phyloP scores from a whole-genome alignment of 495 filamentous ascomycete genomes.

The Trichoderma parareesei region DNA sequence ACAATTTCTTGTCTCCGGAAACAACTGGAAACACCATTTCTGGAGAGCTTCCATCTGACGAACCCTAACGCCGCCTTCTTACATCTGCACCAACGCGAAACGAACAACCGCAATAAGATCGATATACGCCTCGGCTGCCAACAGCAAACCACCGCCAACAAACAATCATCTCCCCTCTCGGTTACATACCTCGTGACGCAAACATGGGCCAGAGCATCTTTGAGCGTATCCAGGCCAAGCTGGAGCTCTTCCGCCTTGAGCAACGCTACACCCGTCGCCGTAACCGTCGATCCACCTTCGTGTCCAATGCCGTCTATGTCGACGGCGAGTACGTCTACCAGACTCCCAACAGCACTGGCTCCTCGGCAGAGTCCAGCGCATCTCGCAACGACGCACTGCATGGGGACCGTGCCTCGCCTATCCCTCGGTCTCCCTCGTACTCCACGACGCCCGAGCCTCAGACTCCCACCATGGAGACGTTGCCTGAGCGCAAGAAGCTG shows the following conservation, averaged over 20 bases:
- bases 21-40: background rate
- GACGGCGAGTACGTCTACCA: slow-evolving; percentile 85
- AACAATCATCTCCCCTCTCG: background rate
- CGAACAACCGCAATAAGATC: background rate
- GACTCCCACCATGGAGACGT: slow-evolving; percentile 7
- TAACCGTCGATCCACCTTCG: slow-evolving; percentile 72
- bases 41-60: background rate
- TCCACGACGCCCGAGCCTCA: slow-evolving; percentile 15
- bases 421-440: slow-evolving; percentile 4
- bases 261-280: slow-evolving; percentile 84
- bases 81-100: background rate
- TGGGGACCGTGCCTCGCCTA: background rate
- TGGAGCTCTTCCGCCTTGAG: slow-evolving; percentile 88
- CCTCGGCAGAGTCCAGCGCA: slow-evolving; percentile 25
- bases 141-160: background rate
- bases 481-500: slow-evolving; percentile 17
- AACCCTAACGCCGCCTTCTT: background rate
- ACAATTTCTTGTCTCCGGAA: background rate
- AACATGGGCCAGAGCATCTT: slow-evolving; percentile 36
- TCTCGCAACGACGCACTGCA: slow-evolving; percentile 3
- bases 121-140: background rate
- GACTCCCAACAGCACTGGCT: slow-evolving; percentile 41
- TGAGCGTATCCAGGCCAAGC: slow-evolving; percentile 49
- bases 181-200: background rate
- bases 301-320: slow-evolving; percentile 78